Percentiles rank a stretch among this genome's conserved stretches.
These are phyloP conservation scores for Microcera coccophila DNA, from an alignment of 2,329 filamentous ascomycete genomes.

Conservation along the genomic window DNA sequence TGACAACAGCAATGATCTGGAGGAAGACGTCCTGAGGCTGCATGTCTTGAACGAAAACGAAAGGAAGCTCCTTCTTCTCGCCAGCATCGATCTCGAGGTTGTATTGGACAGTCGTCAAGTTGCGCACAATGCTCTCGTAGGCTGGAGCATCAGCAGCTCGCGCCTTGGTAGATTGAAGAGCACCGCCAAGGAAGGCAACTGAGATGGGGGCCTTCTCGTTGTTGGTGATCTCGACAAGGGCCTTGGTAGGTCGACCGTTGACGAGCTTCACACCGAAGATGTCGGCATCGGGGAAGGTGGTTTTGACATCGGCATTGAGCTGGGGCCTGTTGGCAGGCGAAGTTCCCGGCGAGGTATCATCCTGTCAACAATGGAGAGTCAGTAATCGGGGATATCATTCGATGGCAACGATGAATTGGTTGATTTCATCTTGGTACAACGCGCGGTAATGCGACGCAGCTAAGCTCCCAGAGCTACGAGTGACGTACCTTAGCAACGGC, in stretches of 20 bases:
- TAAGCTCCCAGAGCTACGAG: too few species aligned
- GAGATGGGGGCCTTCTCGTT: constrained; percentile 71
- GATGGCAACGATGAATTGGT: background rate
- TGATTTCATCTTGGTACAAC: too few species aligned
- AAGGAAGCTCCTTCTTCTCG: constrained; percentile 71
- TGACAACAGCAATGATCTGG: constrained; percentile 70
- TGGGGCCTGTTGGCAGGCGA: constrained; percentile 20
- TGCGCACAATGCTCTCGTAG: constrained; percentile 64
- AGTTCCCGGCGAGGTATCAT: constrained; percentile 16
- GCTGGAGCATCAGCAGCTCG: constrained; percentile 44
- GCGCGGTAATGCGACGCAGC: too few species aligned
- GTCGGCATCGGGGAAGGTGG: constrained; percentile 66
- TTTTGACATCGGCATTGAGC: constrained; percentile 61
- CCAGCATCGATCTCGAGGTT: constrained; percentile 70
- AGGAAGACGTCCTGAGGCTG: constrained; percentile 85
- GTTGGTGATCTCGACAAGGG: constrained; percentile 79
- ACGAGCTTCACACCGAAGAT: constrained; percentile 94
- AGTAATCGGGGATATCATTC: background rate
- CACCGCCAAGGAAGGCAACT: constrained; percentile 72
- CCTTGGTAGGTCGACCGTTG: constrained; percentile 83
- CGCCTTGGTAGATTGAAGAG: constrained; percentile 57
- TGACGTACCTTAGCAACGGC: constrained; percentile 61
- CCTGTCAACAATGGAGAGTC: background rate
- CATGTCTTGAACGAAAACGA: constrained; percentile 85
- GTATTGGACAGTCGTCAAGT: constrained; percentile 76